These are phyloP conservation scores for Pugionium cornutum DNA, from an alignment of 345 rosid species.

Conservation along the genomic window DNA sequence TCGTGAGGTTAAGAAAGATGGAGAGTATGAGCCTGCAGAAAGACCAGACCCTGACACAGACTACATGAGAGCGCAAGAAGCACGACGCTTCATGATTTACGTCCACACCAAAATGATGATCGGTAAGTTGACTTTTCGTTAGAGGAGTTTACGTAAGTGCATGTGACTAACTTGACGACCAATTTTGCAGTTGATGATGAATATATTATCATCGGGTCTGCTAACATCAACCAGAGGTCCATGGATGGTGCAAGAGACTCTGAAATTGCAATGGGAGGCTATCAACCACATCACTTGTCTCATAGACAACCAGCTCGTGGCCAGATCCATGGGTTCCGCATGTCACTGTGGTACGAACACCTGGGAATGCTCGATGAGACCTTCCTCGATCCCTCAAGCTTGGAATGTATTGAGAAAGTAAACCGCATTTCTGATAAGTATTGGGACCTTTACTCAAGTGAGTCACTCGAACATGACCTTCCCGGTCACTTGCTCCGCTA, in stretches of 20 bases:
- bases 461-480: conserved; percentile 72
- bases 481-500: conserved; percentile 97
- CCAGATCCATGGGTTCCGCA: conserved; percentile 93
- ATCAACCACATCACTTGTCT: conserved; percentile 88
- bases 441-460: conserved; percentile 87
- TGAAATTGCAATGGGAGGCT: conserved; percentile 98
- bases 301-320: conserved; percentile 84
- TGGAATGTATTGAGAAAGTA: conserved; percentile 66
- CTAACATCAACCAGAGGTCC: conserved; percentile 98
- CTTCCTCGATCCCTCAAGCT: conserved; percentile 73
- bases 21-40: conserved; percentile 92
- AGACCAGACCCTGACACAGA: conserved; percentile 59
- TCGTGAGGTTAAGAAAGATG: conserved; percentile 83
- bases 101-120: conserved; percentile 99
- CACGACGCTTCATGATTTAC: conserved; percentile 88
- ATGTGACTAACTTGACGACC: conserved; percentile 20
- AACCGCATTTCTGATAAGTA: conserved; percentile 80
- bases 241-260: conserved; percentile 99
- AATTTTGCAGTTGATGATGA: conserved; percentile 88
- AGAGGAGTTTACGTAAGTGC: background rate
- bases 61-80: conserved; percentile 71
- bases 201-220: conserved; percentile 90
- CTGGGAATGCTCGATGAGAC: conserved; percentile 81
- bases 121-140: conserved; percentile 47
- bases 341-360: conserved; percentile 97